Percentiles rank a stretch among this genome's conserved stretches.
Conservation (phyloP, 2,329 filamentous ascomycete species). For the Tympanopsis confertula region DNA sequence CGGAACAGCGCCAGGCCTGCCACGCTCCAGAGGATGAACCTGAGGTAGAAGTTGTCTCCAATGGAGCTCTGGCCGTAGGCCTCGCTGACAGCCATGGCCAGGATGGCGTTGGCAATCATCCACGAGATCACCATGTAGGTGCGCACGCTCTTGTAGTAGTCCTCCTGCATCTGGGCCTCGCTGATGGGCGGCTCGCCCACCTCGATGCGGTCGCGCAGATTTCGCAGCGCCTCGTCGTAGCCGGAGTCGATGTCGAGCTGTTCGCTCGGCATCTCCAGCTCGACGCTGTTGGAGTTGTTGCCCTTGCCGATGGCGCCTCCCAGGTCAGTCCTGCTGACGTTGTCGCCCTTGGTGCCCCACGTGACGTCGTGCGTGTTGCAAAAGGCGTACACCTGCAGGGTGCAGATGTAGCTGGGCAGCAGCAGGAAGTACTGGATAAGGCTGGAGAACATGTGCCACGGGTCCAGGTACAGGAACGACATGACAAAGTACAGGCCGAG, state of each 20-base stretch:
- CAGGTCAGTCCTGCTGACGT: constrained; percentile 83
- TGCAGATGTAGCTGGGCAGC: constrained; percentile 89
- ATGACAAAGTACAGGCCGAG: constrained; percentile 91
- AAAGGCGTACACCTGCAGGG: constrained; percentile 93
- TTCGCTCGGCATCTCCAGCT: constrained; percentile 94
- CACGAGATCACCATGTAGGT: constrained; percentile 96
- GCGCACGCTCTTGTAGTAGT: constrained; percentile 93
- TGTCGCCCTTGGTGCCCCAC: constrained; percentile 98
- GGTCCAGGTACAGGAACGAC: constrained; percentile 91
- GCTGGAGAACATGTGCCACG: constrained; percentile 97
- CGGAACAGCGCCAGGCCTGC: constrained; percentile 79
- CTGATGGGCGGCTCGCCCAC: constrained; percentile 50
- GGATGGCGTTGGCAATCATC: constrained; percentile 83
- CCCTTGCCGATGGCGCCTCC: constrained; percentile 72
- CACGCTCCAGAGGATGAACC: constrained; percentile 86
- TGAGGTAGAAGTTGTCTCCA: constrained; percentile 77
- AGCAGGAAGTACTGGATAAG: constrained; percentile 85
- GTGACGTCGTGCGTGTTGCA: constrained; percentile 99
- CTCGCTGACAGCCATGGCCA: constrained; percentile 88
- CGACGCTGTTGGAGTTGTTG: constrained; percentile 57
- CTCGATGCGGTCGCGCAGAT: constrained; percentile 84
- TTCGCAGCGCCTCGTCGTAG: constrained; percentile 92
- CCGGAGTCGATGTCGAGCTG: constrained; percentile 96
- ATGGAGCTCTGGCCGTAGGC: constrained; percentile 64
- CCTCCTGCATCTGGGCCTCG: constrained; percentile 83